These are phyloP conservation scores for Candida maris DNA, from an alignment of 805 yeast genomes.

Conservation along the genomic window DNA sequence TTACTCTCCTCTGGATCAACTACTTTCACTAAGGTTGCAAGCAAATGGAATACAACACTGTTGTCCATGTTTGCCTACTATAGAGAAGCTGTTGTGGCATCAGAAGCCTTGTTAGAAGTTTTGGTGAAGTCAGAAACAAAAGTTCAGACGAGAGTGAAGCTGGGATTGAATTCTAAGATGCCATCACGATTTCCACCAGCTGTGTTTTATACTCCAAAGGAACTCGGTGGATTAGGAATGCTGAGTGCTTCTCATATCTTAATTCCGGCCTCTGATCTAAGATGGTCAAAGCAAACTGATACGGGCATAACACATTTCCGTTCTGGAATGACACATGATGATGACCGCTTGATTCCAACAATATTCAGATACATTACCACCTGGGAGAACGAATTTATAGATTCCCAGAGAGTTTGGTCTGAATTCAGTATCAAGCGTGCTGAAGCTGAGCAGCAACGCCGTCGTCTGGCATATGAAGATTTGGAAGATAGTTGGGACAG, in stretches of 20 bases:
- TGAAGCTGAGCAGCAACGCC: slow-evolving; percentile 80
- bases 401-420: slow-evolving; percentile 96
- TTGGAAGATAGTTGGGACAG: slow-evolving; percentile 94
- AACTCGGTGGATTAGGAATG: slow-evolving; percentile 97
- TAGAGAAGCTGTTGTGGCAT: slow-evolving; percentile 87
- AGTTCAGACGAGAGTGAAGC: slow-evolving; percentile 88
- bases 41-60: slow-evolving; percentile 93
- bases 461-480: slow-evolving; percentile 88
- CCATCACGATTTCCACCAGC: slow-evolving; percentile 99
- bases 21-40: slow-evolving; percentile 89
- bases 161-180: slow-evolving; percentile 96
- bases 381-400: slow-evolving; percentile 95
- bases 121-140: slow-evolving; percentile 90
- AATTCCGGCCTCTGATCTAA: slow-evolving; percentile 88
- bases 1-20: slow-evolving; percentile 95
- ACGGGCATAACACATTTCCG: slow-evolving; percentile 93
- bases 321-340: slow-evolving; percentile 85
- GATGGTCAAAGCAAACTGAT: slow-evolving; percentile 91
- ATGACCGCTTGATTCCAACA: slow-evolving; percentile 83
- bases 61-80: slow-evolving; percentile 83
- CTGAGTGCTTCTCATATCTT: slow-evolving; percentile 92
- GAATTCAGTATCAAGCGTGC: slow-evolving; percentile 88
- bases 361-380: slow-evolving; percentile 87
- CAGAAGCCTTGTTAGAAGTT: slow-evolving; percentile 71
- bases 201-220: slow-evolving; percentile 96